Base-by-base conservation (phyloP, 2,329 filamentous ascomycete genomes). In the Nakataea oryzae region DNA sequence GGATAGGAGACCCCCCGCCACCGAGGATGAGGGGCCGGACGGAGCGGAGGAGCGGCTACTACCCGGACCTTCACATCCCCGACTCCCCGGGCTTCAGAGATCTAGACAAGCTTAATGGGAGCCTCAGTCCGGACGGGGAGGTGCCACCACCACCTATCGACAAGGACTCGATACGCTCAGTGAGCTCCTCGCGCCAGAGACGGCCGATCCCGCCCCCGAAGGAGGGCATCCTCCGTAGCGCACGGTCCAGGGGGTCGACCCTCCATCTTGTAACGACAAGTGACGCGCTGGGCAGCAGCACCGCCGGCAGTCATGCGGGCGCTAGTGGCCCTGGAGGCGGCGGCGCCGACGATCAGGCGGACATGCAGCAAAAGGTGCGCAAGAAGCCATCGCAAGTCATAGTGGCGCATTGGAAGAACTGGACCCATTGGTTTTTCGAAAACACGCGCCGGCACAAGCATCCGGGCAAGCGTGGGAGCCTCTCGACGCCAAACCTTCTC, bases 171-270 rank as follows among this genome's bases (percentile, higher is more conserved):
- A 79, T 89, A 61, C 84, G 90, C 41, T 93, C 89, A 24, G 82
- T 82, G 27, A 92, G 90, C 69, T 91, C 91, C 14, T 92, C 91
- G 32, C 81, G 88, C 64, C 86, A 89, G 64, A 86, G 90, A 58
- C 88, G 83, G 50, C 85, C 93, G 7, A 80, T 90, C 54, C 90
- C 89, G 12, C 93, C 93, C 55, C 92, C 93, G 2, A 97, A 97
- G 72, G 93, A 97, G 71, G 84, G 86, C 17, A 75, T 85, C 13
- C 73, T 88, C 62, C 79, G 86, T 66, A 86, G 86, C 65, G 86
- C 89, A 63, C 81, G 88, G 67, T 89, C 90, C 66, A 82, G 91
- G 64, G 89, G 90, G 56, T 96, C 92, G 67, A 95, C 91, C 65
- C 81, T 97, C 34, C 91, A 96, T 70, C 84, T 96, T 5, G 91